Base-by-base conservation (phyloP, 2,329 filamentous ascomycete species). In the Aspergillus sp. region DNA sequence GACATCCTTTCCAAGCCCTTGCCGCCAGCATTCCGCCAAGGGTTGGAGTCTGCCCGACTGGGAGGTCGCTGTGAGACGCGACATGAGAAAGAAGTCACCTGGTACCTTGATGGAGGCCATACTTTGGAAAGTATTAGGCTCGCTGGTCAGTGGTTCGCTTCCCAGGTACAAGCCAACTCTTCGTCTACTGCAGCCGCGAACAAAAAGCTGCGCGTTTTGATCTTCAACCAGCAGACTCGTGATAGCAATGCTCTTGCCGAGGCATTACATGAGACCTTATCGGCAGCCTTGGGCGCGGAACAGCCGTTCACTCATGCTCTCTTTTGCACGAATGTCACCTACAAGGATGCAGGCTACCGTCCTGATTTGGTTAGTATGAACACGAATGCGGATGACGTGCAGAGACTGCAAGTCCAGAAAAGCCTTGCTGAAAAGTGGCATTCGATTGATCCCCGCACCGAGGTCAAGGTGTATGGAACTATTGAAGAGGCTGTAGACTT, bases 201-300 rank as follows among this genome's bases (percentile, higher is more conserved):
- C 53, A 71, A 70, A 55, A 76, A 80, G 48, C 73, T 78, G 5
- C 80, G 91, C 0, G 81, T 89, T 59, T 79, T 98, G 49, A 83
- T 98, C 51, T 98, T 98, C 82, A 97, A 97, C 75, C 94, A 97
- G 75, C 92, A 96, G 71, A 92, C 91, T 8, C 86, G 92, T 32
- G 88, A 96, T 70, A 90, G 90, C 5, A 78, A 80, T 3, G 80
- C 84, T 15, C 82, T 96, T 1, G 84, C 94, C 2, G 78, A 77
- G 32, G 83, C 82, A 0, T 79, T 96, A 1, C 81, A 92, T 58
- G 72, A 80, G 8, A 86, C 85, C 2, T 78, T 90, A 55, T 70
- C 74, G 49, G 62, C 77, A 57, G 70, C 77, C 59, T 52, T 81
- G 57, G 52, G 75, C 61, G 68, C 76, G 42, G 69, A 68, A 50